Percentiles rank a stretch among this genome's conserved stretches.
phyloP scores from a whole-genome alignment of 805 yeast genomes.

The Wickerhamomyces xylosicus region DNA sequence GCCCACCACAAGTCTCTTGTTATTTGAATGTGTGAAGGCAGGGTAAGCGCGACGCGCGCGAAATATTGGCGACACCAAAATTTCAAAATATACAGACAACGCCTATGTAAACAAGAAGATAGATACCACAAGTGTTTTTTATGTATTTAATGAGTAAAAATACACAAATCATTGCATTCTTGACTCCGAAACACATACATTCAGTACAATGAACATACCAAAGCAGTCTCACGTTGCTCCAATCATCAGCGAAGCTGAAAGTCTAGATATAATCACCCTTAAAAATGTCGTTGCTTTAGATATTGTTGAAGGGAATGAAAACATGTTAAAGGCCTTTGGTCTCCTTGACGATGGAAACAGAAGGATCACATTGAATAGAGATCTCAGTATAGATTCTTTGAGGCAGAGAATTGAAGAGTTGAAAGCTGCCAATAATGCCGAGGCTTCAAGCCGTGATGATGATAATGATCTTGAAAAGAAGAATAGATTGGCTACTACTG shows the following conservation, averaged over 20 bases:
- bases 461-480: not conserved
- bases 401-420: not conserved
- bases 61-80: too few species aligned
- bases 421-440: too few species aligned
- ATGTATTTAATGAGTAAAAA: too few species aligned
- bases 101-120: too few species aligned
- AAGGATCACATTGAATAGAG: not conserved
- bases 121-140: too few species aligned
- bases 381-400: too few species aligned
- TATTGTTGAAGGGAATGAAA: conserved; percentile 16
- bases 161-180: too few species aligned
- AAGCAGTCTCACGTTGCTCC: conserved; percentile 14
- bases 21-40: conserved; percentile 2
- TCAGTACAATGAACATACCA: conserved; percentile 8
- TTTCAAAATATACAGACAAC: too few species aligned
- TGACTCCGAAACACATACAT: not conserved
- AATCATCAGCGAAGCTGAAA: conserved; percentile 4
- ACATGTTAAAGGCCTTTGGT: conserved; percentile 12
- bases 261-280: conserved; percentile 16
- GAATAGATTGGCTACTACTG: not conserved
- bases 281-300: conserved; percentile 19
- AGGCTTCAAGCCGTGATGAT: too few species aligned
- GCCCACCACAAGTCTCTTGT: conserved; percentile 9
- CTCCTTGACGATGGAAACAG: conserved; percentile 12
- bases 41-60: too few species aligned